Base-by-base conservation (phyloP, 768 basidiomycete genomes). In the Russula compacta region DNA sequence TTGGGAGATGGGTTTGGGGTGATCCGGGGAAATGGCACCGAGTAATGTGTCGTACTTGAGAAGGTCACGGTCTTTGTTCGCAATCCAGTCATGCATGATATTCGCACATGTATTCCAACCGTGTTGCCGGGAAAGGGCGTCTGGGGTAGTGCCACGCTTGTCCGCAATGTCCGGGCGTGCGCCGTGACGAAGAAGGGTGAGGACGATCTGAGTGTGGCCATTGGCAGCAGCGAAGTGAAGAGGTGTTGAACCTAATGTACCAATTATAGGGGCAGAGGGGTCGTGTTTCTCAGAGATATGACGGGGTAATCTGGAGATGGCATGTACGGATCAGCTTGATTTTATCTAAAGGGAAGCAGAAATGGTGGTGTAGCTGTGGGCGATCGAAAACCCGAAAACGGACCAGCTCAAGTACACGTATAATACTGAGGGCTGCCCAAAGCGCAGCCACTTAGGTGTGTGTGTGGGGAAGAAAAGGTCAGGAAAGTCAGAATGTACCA, bases 171-270 rank as follows among this genome's bases (percentile, higher is more conserved):
- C 79, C 19, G 93, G 83, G 61, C 83, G 80, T 8, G 95, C 97
- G 52, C 94, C 94, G 64, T 84, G 85, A 17, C 86, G 81, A 42
- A 99, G 84, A 46, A 99, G 84, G 40, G 88, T 83, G 61, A 78
- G 80, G 48, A 93, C 83, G 67, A 94, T 83, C 29, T 78, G 73
- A 35, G 82, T 82, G 73, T 99, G 92, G 3, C 95, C 95, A 68
- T 97, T 94, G 33, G 95, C 94, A 39, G 94, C 89, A 12, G 97
- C 95, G 71, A 98, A 99, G 71, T 99, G 97, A 29, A 98, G 84
- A 0, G 97, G 92, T 0, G 95, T 97, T 4, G 89, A 88, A 36
- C 94, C 95, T n/a, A 87, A 86, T 7, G 84, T 83, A 49, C 87
- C 89, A 46, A 89, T 83, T 67, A 88, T 88, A 53, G 86, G 86